Conservation (phyloP, 2,329 filamentous ascomycete genomes). For the Clonostachys solani region DNA sequence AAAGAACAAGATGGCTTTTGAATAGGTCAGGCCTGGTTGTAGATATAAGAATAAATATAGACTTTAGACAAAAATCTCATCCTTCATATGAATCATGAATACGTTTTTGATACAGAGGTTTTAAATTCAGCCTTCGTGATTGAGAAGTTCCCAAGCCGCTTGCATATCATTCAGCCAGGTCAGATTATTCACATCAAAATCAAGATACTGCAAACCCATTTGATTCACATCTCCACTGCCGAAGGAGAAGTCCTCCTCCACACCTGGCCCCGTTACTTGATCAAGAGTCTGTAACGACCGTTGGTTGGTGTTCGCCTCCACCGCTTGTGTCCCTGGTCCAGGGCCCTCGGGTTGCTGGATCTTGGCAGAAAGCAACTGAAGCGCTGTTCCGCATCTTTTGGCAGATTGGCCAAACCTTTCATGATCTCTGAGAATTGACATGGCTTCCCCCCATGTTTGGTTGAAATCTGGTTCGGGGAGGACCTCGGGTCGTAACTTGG, state of each 20-base stretch:
- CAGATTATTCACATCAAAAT: constrained; percentile 22
- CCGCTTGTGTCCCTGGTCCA: neutral
- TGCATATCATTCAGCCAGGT: constrained; percentile 26
- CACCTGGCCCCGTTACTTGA: neutral
- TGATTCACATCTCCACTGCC: constrained; percentile 11
- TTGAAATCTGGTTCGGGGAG: constrained; percentile 17
- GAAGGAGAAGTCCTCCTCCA: constrained; percentile 12
- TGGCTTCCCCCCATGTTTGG: constrained; percentile 23
- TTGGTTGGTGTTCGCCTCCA: neutral
- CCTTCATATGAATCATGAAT: neutral
- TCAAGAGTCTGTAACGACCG: neutral
- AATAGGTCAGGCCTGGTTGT: constrained; percentile 8
- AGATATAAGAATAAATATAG: neutral
- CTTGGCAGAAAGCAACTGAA: constrained; percentile 26
- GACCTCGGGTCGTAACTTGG: constrained; percentile 23
- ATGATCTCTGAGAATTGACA: constrained; percentile 21
- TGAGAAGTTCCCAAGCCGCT: constrained; percentile 20
- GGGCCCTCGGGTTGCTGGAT: constrained; percentile 14
- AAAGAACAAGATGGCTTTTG: constrained; percentile 31
- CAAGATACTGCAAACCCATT: constrained; percentile 16
- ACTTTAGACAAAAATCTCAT: neutral
- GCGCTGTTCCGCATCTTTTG: constrained; percentile 20
- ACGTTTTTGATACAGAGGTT: no score
- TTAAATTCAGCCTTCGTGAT: neutral
- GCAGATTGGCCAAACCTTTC: constrained; percentile 25